Evolutionary conservation across 2,329 filamentous ascomycete genomes (phyloP).

Genomic region (Colletotrichum sp.): DNA sequence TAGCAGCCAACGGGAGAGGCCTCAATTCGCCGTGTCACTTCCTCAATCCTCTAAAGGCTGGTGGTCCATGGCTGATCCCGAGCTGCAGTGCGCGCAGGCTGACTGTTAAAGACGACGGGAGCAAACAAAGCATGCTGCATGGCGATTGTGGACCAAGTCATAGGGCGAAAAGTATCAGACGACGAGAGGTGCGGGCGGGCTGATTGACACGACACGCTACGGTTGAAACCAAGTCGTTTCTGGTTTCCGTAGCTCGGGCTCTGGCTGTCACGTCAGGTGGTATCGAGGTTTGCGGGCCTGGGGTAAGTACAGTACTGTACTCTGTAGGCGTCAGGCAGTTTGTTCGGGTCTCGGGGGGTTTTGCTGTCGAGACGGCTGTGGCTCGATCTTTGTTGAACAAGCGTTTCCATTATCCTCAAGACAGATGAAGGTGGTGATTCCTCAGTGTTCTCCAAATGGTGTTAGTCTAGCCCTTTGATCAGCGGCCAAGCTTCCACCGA

Average conservation of each 20-base stretch:
- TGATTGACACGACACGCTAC: neutral
- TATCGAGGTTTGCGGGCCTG: neutral
- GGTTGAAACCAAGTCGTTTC: neutral
- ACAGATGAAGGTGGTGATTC: neutral
- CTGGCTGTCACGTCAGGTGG: conserved; percentile 1
- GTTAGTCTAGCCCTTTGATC: conserved; percentile 11
- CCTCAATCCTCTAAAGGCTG: neutral
- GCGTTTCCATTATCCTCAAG: neutral
- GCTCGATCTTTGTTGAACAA: neutral
- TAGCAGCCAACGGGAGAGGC: neutral
- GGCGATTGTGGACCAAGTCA: neutral
- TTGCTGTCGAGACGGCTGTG: neutral
- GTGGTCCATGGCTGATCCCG: neutral
- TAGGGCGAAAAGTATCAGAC: neutral
- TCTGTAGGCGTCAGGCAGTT: neutral
- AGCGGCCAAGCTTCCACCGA: neutral
- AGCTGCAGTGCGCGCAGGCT: too few relatives aligned
- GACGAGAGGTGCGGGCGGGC: neutral
- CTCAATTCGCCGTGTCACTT: neutral
- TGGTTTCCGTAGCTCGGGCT: neutral
- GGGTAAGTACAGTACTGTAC: neutral
- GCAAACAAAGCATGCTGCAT: neutral
- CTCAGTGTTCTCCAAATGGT: neutral
- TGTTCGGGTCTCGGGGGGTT: neutral
- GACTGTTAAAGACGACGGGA: neutral